phyloP scores from a whole-genome alignment of 495 filamentous ascomycete genomes.

The Podospora fimiseda region DNA sequence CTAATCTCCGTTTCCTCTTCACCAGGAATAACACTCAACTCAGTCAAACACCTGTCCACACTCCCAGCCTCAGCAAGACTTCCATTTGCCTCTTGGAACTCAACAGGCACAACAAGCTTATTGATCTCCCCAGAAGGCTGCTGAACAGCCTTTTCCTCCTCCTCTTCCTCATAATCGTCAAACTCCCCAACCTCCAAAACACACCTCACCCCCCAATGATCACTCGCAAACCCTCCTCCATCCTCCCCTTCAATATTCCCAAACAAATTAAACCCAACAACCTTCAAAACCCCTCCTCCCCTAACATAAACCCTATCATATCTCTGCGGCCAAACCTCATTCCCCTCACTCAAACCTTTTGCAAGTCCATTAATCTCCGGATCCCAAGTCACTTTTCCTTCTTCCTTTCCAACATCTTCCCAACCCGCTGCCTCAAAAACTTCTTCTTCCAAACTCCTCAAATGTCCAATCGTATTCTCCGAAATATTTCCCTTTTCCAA shows the following conservation, averaged over 20 bases:
- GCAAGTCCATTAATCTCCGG: constrained; percentile 43
- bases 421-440: constrained; percentile 29
- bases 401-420: constrained; percentile 46
- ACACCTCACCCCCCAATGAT: constrained; percentile 51
- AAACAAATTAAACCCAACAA: constrained; percentile 42
- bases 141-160: constrained; percentile 2
- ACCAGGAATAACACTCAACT: constrained; percentile 34
- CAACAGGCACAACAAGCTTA: constrained; percentile 21
- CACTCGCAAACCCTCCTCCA: constrained; percentile 37
- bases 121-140: constrained; percentile 15
- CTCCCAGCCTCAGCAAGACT: constrained; percentile 17
- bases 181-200: constrained; percentile 25
- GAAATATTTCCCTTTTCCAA: constrained; percentile 40
- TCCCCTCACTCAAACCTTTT: constrained; percentile 30
- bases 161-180: not conserved
- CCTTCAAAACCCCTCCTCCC: constrained; percentile 29
- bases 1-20: constrained; percentile 34
- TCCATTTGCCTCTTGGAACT: constrained; percentile 15
- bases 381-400: constrained; percentile 54
- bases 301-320: constrained; percentile 51
- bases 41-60: constrained; percentile 23
- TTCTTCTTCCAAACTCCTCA: constrained; percentile 28
- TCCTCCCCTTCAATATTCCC: constrained; percentile 26
- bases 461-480: constrained; percentile 22
- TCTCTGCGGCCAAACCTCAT: constrained; percentile 47